Conservation (phyloP, 345 rosid species). For the Melaleuca alternifolia region DNA sequence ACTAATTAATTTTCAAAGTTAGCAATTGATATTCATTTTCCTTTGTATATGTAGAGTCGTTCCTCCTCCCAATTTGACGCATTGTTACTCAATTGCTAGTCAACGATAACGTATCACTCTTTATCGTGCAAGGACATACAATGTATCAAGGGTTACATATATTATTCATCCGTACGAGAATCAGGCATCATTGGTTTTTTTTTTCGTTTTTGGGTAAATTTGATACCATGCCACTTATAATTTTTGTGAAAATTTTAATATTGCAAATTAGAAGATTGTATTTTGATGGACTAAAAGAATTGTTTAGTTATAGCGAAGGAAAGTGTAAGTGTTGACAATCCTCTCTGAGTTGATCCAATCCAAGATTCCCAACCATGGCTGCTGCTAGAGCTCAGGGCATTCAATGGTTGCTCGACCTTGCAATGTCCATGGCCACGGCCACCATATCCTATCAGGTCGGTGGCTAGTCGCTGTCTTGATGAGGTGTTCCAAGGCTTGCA, state of each 20-base stretch:
- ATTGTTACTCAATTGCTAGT: not conserved
- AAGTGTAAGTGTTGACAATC: not conserved
- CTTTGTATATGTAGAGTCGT: not conserved
- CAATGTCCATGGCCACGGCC: not conserved
- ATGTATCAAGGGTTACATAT: not conserved
- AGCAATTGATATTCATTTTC: not conserved
- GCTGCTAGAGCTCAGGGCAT: not conserved
- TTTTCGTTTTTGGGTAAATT: not conserved
- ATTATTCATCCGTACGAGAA: not conserved
- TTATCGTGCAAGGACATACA: not conserved
- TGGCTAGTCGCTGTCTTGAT: not conserved
- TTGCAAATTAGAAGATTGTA: not conserved
- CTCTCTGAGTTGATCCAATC: not conserved
- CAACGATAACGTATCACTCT: not conserved
- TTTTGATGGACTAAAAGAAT: not conserved
- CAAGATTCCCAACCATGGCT: not conserved
- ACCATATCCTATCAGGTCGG: not conserved
- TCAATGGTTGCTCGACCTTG: not conserved
- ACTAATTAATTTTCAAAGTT: not conserved
- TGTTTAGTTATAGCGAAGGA: fast-evolving
- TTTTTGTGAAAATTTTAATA: not conserved
- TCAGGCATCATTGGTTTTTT: not conserved
- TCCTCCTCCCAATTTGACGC: not conserved
- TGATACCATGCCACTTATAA: not conserved
- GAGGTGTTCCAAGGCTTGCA: not conserved